These are phyloP conservation scores for Yarrowia osloensis DNA, from an alignment of 805 yeast species.

Conservation along the genomic window DNA sequence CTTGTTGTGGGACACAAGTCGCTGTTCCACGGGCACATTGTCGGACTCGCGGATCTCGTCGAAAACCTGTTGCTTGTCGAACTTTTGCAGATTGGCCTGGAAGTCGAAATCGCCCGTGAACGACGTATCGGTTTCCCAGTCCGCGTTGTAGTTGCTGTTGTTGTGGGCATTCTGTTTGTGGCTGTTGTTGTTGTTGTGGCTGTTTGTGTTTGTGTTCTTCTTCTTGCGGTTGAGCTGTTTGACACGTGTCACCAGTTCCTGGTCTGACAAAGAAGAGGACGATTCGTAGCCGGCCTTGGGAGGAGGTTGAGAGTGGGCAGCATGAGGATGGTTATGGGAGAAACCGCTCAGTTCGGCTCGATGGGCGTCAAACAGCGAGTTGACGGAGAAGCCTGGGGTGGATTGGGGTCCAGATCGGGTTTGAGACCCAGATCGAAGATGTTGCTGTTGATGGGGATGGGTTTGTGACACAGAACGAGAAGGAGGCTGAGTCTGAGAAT, in stretches of 20 bases:
- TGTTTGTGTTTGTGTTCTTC: slow-evolving; percentile 20
- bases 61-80: slow-evolving; percentile 78
- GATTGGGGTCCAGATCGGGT: too few species aligned
- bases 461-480: not conserved
- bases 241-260: slow-evolving; percentile 12
- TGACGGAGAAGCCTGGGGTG: slow-evolving; percentile 8
- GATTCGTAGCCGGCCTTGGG: slow-evolving; percentile 15
- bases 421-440: not conserved
- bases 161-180: not conserved
- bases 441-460: too few species aligned
- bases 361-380: slow-evolving; percentile 23
- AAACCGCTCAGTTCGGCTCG: slow-evolving; percentile 12
- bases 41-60: slow-evolving; percentile 72
- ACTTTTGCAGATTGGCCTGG: slow-evolving; percentile 74
- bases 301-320: too few species aligned
- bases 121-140: slow-evolving; percentile 27
- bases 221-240: slow-evolving; percentile 24
- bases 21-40: slow-evolving; percentile 55
- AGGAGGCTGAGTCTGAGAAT: not conserved
- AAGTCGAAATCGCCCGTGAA: slow-evolving; percentile 71
- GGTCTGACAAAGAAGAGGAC: slow-evolving; percentile 3
- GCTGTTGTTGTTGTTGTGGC: slow-evolving; percentile 1
- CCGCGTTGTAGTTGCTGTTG: not conserved
- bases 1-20: slow-evolving; percentile 78
- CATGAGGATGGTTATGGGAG: not conserved